These are phyloP conservation scores for Phtheirospermum japonicum DNA, from an alignment of 257 asterid genomes.

Conservation along the genomic window DNA sequence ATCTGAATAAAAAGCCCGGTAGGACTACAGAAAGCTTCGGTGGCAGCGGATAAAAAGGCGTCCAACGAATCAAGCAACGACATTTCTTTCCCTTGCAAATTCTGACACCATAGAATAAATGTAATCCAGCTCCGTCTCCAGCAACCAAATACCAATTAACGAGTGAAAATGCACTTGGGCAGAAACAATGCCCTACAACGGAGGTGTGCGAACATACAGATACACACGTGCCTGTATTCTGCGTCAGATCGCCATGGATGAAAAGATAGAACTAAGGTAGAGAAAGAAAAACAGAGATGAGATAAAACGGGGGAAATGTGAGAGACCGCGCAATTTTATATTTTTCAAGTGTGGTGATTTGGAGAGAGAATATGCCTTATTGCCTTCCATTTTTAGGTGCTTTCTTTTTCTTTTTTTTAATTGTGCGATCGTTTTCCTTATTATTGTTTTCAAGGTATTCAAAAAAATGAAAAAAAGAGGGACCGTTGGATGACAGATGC, in stretches of 20 bases:
- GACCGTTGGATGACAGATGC: no score
- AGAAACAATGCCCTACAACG: constrained; percentile 35
- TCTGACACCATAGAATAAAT: neutral
- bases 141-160: constrained; percentile 10
- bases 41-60: constrained; percentile 41
- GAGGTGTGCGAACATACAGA: neutral
- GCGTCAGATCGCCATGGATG: constrained; percentile 37
- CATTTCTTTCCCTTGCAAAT: constrained; percentile 35
- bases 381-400: no score
- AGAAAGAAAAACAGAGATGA: constrained; percentile 15
- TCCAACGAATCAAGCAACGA: constrained; percentile 46
- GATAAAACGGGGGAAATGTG: constrained; percentile 24
- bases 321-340: constrained; percentile 27
- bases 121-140: constrained; percentile 5
- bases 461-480: no score
- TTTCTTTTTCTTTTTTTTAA: no score
- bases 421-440: no score
- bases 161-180: constrained; percentile 27
- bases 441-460: no score
- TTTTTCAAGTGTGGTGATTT: constrained; percentile 20
- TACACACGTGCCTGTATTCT: constrained; percentile 1
- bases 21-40: constrained; percentile 54
- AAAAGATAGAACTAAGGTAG: neutral
- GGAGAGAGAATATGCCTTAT: neutral
- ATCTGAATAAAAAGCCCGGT: constrained; percentile 57